Percentiles rank a stretch among this genome's conserved stretches.
Evolutionary conservation across 2,329 filamentous ascomycete genomes (phyloP).

Genomic region (Microdochium paspali): DNA sequence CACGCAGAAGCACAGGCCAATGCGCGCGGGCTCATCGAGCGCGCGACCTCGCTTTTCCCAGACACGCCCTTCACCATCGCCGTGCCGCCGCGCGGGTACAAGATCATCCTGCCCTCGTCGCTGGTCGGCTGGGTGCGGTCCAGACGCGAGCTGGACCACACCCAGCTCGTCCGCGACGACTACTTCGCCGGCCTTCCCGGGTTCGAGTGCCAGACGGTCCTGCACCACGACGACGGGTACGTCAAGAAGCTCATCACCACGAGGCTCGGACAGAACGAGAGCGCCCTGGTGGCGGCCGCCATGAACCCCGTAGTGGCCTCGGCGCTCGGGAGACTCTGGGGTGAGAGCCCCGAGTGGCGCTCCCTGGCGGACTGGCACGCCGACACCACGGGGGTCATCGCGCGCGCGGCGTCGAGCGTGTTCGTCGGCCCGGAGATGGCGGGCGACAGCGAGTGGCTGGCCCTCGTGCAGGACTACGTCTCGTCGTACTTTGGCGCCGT

Average conservation of each 20-base stretch:
- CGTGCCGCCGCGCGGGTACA: background rate
- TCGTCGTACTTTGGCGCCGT: background rate
- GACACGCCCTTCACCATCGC: background rate
- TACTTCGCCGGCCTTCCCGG: background rate
- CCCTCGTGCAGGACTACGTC: background rate
- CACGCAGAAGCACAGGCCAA: background rate
- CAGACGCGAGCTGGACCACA: background rate
- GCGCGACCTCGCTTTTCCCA: background rate
- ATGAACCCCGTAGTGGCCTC: background rate
- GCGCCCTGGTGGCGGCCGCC: background rate
- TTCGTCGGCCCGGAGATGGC: slow-evolving; percentile 1
- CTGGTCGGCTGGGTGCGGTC: background rate
- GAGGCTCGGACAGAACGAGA: background rate
- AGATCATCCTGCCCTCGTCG: background rate
- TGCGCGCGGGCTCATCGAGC: background rate
- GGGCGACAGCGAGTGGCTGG: background rate
- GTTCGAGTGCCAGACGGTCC: background rate
- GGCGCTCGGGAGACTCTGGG: background rate
- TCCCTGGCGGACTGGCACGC: background rate
- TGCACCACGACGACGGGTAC: background rate
- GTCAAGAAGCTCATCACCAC: background rate
- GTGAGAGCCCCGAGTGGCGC: background rate
- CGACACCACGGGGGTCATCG: background rate
- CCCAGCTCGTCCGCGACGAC: background rate
- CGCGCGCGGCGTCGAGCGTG: background rate